phyloP scores from a whole-genome alignment of 495 filamentous ascomycete genomes.

The Hypomontagnella submonticulosa region DNA sequence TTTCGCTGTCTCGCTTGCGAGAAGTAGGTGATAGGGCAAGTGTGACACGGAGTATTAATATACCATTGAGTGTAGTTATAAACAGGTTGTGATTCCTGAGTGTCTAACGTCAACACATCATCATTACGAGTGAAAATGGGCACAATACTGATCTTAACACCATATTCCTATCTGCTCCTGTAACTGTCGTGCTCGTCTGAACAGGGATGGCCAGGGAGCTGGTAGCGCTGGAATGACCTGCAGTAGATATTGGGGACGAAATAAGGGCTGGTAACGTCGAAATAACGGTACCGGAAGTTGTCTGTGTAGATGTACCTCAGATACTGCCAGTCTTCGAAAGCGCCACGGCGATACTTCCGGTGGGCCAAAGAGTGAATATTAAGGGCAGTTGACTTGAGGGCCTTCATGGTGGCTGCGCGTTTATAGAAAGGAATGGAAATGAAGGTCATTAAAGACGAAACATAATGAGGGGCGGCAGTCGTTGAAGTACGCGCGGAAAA shows the following conservation, averaged over 20 bases:
- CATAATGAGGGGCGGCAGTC: not conserved
- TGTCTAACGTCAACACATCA: not conserved
- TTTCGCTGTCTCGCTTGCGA: too few species aligned
- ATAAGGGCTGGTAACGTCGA: not conserved
- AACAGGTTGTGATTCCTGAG: too few species aligned
- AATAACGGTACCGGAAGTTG: not conserved
- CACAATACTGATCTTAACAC: not conserved
- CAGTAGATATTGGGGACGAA: not conserved
- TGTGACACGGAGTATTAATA: too few species aligned
- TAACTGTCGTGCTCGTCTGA: not conserved
- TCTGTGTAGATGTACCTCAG: not conserved
- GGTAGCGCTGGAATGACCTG: conserved; percentile 1
- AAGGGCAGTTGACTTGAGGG: not conserved
- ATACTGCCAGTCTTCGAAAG: conserved; percentile 9
- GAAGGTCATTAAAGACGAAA: not conserved
- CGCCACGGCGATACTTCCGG: not conserved
- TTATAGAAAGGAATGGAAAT: not conserved
- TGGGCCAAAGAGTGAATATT: conserved; percentile 6
- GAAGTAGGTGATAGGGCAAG: too few species aligned
- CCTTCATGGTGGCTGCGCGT: conserved; percentile 4
- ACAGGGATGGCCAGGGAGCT: not conserved
- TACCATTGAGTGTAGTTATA: too few species aligned
- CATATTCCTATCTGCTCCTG: not conserved
- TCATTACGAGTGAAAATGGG: not conserved
- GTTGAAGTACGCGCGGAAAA: not conserved